These are phyloP conservation scores for Arthrobotrys iridis DNA, from an alignment of 2,329 filamentous ascomycete genomes.

Conservation along the genomic window DNA sequence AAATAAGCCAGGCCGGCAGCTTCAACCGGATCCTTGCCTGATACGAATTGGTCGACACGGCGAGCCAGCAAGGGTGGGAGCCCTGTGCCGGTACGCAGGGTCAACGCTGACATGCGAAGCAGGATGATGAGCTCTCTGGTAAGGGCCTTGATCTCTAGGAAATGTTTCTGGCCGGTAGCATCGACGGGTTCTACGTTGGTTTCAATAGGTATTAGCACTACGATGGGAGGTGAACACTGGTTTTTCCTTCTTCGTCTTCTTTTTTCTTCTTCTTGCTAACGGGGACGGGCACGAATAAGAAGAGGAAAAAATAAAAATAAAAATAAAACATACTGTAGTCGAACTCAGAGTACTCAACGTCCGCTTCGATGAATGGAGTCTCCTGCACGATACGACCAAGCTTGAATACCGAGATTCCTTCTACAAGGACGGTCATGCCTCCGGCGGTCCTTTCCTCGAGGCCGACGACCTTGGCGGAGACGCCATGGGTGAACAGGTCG, in stretches of 20 bases:
- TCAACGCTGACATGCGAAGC: slow-evolving; percentile 78
- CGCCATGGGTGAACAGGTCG: slow-evolving; percentile 84
- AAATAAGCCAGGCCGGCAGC: slow-evolving; percentile 91
- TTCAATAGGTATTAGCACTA: slow-evolving; percentile 55
- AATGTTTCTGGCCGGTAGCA: slow-evolving; percentile 66
- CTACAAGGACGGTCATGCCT: slow-evolving; percentile 84
- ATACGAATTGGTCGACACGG: slow-evolving; percentile 86
- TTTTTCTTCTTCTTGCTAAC: too few species aligned
- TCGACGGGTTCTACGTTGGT: slow-evolving; percentile 70
- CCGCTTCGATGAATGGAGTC: slow-evolving; percentile 85
- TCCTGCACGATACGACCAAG: slow-evolving; percentile 80
- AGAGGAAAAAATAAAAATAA: too few species aligned
- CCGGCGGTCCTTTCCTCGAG: slow-evolving; percentile 70
- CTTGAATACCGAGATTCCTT: slow-evolving; percentile 80
- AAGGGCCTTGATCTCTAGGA: slow-evolving; percentile 81
- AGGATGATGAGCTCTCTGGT: slow-evolving; percentile 87
- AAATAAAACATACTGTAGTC: slow-evolving; percentile 21
- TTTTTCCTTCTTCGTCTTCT: too few species aligned
- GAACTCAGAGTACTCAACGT: slow-evolving; percentile 68
- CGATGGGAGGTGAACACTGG: slow-evolving; percentile 15
- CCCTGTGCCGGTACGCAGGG: slow-evolving; percentile 67
- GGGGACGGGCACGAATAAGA: slow-evolving; percentile 16
- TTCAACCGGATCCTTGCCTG: slow-evolving; percentile 80
- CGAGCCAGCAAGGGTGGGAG: slow-evolving; percentile 86
- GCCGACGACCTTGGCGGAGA: slow-evolving; percentile 79